A percentile compares a stretch with the other conserved stretches of the same genome.
phyloP scores from a whole-genome alignment of 2,329 filamentous ascomycete genomes.

The Claviceps pazoutovae region DNA sequence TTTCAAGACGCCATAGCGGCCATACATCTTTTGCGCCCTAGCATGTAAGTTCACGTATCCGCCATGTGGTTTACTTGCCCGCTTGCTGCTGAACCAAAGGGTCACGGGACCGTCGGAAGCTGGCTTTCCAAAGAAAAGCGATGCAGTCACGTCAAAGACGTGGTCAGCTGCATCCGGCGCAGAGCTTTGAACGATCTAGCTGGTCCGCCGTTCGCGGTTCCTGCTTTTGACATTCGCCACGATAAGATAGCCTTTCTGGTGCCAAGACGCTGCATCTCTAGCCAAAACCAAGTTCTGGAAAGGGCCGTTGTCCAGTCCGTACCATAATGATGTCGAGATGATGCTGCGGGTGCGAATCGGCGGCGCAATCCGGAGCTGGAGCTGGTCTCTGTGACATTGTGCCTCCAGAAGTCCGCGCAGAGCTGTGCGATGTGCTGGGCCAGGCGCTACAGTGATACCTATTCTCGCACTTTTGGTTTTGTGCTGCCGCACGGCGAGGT shows the following conservation, averaged over 20 bases:
- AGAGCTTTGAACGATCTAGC: background rate
- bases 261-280: background rate
- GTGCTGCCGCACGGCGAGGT: background rate
- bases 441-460: too few relatives aligned
- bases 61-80: background rate
- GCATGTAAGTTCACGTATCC: too few relatives aligned
- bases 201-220: background rate
- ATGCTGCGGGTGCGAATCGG: background rate
- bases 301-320: background rate
- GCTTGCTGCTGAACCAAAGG: background rate
- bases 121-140: background rate
- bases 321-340: background rate
- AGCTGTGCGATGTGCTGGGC: too few relatives aligned
- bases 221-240: background rate
- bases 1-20: too few relatives aligned
- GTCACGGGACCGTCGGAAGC: background rate
- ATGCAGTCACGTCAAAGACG: background rate
- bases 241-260: background rate
- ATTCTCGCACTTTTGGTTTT: background rate
- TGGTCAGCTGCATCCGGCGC: constrained; percentile 1
- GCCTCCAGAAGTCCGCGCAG: too few relatives aligned
- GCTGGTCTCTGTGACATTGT: too few relatives aligned
- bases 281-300: background rate
- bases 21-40: too few relatives aligned
- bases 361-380: background rate